Base-by-base conservation (phyloP, 768 basidiomycete genomes). In the Suillus bovinus region DNA sequence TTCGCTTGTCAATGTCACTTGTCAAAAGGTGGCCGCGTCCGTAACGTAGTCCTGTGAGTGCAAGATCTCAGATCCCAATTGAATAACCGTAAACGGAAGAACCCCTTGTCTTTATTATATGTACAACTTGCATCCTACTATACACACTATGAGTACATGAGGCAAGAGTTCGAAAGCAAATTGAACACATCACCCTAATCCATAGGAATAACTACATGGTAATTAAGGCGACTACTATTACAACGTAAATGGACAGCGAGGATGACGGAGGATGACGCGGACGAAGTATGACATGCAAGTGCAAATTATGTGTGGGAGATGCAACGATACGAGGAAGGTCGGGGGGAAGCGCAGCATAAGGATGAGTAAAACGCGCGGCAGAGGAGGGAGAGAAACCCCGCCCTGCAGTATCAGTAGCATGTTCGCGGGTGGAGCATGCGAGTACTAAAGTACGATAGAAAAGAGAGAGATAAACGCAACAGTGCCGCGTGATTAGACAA, bases 171-270 rank as follows among this genome's bases (percentile, higher is more conserved):
- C 27, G 24, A 38, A 44, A 61, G 31, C 46, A 24, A 34, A 44
- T 29, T 41, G 58, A 60, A 61, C 42, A 61, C 33, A 61, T 22
- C 36, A 61, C 49, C 42, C 59, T 61, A 62, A 34, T 49, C 41
- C 59, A 46, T 62, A 61, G 38, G 60, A 44, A 13, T 49, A 58
- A 60, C 59, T 68, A 64, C 58, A 54, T 42, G 70, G 42, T 72
- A 74, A 44, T 46, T 61, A 59, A 39, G 71, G 38, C 54, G 59
- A 74, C 74, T 74, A 75, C 34, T 68, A 59, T 67, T 74, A 74
- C 73, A 74, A 59, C 66, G 69, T 76, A 75, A 71, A 65, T 75
- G 68, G 65, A 74, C 69, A 72, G 63, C 65, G 52, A 27, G 59
- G 58, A 65, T 63, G 38, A 50, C 33, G 38, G 41, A 50, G 24